Evolutionary conservation across 495 filamentous ascomycete species (phyloP), one percentile per base, ranked within the genome.

Genomic region (Aspergillus affinis): DNA sequence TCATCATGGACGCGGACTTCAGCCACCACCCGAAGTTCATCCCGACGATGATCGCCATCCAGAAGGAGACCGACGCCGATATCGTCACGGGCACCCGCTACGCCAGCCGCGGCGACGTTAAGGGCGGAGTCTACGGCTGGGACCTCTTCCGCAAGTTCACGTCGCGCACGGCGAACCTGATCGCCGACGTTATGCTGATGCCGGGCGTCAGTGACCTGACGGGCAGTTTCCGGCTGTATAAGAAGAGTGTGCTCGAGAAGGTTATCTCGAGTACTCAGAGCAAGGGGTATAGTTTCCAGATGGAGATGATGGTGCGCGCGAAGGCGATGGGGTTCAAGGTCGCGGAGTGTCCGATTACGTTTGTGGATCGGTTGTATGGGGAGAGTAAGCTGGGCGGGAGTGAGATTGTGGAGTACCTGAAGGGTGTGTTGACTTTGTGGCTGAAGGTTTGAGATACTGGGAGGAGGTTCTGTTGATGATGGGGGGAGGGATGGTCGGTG

Each of bases 1-100:
- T 98, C 80, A 98, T 98, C 82, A 98, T 98, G 94, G 94, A 98
- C 80, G 94, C 94, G 75, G 94, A 98, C 76, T 98, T 98, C 85
- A 90, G 86, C 69, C 95, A 98, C 81, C 94, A 98, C 78, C 92
- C 92, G 69, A 96, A 96, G 79, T 97, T 96, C 82, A 91, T 97
- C 70, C 85, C 90, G 57, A 78, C 88, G 67, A 95, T 97, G 91
- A 90, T 96, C 61, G 76, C 77, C 55, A 84, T 83, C 66, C 91
- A 93, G 75, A 80, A 81, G 74, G 76, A 77, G 61, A 75, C 66
- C 18, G 84, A 90, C 73, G 94, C 90, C 77, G 94, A 98, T 69
- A 98, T 98, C 68, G 94, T 98, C 10, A 97, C 92, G 21, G 94
- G 93, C 45, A 98, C 94, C 57, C 83, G 94, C 52, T 98, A 98